phyloP scores from a whole-genome alignment of 169 alveolate species.

The Cystoisospora suis region DNA sequence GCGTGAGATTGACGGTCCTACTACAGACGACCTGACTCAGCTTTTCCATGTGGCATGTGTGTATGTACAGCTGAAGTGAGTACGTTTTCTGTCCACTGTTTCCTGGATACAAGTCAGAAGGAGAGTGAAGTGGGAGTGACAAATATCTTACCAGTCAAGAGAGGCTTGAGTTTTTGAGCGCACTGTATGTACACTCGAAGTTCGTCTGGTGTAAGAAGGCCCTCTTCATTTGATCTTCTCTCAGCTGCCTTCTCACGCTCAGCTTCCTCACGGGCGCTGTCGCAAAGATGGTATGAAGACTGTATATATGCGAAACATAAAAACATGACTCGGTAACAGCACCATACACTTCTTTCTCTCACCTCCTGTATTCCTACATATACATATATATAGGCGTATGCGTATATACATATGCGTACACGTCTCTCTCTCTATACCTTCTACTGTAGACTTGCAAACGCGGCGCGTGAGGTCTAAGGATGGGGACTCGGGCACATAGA shows the following conservation, averaged over 20 bases:
- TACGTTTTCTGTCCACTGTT: too few species aligned
- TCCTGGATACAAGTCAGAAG: too few species aligned
- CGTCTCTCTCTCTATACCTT: not conserved
- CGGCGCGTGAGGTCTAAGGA: too few species aligned
- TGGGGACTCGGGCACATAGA: too few species aligned
- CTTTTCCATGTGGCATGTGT: too few species aligned
- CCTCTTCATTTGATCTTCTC: not conserved
- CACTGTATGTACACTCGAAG: conserved; percentile 54
- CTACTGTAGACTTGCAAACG: not conserved
- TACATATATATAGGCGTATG: not conserved
- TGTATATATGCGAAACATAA: not conserved
- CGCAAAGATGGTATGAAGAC: conserved; percentile 44
- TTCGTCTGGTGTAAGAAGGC: conserved; percentile 39
- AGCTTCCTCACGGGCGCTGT: conserved; percentile 9
- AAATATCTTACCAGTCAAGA: conserved; percentile 47
- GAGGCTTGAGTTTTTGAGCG: conserved; percentile 56
- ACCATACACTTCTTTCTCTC: not conserved
- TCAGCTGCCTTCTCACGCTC: conserved; percentile 16
- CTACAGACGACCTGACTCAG: too few species aligned
- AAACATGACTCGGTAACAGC: not conserved
- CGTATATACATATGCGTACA: not conserved
- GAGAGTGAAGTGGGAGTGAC: too few species aligned
- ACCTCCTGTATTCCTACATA: not conserved
- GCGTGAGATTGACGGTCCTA: too few species aligned
- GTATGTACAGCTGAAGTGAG: too few species aligned